Base-by-base conservation (phyloP, 2,329 filamentous ascomycete genomes). In the Fusarium agapanthi region DNA sequence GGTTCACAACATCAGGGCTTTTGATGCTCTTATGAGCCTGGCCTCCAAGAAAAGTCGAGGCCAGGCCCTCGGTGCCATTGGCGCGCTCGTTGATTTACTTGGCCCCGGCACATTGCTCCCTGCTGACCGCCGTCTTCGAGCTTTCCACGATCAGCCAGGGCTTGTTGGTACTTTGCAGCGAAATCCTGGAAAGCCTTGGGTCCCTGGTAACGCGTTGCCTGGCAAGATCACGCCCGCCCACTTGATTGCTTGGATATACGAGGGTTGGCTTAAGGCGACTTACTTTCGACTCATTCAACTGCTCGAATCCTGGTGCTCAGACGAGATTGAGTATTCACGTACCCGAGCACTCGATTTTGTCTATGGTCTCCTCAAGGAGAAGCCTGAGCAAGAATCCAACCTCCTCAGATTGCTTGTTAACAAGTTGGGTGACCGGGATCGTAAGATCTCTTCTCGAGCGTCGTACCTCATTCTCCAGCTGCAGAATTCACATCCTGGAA, bases 301-400 rank as follows among this genome's bases (percentile, higher is more conserved):
- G 48, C 87, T 99, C 22, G 96, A 99, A 81, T 88, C 90, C 18
- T 98, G 96, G 94, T 97, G 94, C 80, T 94, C 93, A 61, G 96
- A 99, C 76, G 96, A 98, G 83, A 93, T 99, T 60, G 94, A 97
- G 79, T 98, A 95, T 82, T 95, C 97, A 44, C 91, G 97, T 68
- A 93, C 92, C 54, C 91, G 94, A 73, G 93, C 95, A 7, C 88
- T 99, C 48, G 96, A 95, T 74, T 97, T 97, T 77, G 92, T 98
- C 41, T 98, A 92, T 80, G 95, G 95, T 71, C 86, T 99, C 43
- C 85, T 99, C 69, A 96, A 94, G 81, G 95, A 97, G 81, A 99
- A 97, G 83, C 95, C 96, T 0, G 96, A 99, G 82, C 96, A 99
- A 80, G 96, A 99, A 82, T 92, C 95, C 61, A 99, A 99, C 80